Conservation (phyloP, 202 grass and related monocot species). For the Schoenoplectus triqueter region DNA sequence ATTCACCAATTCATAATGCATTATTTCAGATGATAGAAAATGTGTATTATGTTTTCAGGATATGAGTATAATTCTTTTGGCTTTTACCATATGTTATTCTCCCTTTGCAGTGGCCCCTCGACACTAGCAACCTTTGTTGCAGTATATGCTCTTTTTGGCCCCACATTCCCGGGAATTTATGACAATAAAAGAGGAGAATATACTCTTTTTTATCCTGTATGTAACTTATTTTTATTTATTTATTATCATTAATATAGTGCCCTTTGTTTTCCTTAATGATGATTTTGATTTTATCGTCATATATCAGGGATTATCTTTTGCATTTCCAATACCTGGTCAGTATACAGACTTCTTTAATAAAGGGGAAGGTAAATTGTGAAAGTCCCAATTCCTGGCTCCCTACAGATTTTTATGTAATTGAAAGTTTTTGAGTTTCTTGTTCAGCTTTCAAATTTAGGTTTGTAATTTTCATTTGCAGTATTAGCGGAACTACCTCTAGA, state of each 20-base stretch:
- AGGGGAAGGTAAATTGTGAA: conserved; percentile 70
- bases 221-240: conserved; percentile 8
- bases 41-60: conserved; percentile 15
- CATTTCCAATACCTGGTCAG: conserved; percentile 88
- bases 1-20: conserved; percentile 33
- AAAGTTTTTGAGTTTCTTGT: conserved; percentile 31
- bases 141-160: conserved; percentile 92
- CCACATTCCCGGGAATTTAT: conserved; percentile 95
- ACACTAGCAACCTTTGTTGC: conserved; percentile 85
- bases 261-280: conserved; percentile 33
- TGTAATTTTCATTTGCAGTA: conserved; percentile 55
- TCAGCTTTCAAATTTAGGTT: conserved; percentile 32
- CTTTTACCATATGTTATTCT: background rate
- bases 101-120: conserved; percentile 68
- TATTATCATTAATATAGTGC: background rate
- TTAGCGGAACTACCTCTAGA: conserved; percentile 84
- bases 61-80: conserved; percentile 35
- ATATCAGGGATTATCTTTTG: conserved; percentile 86
- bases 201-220: conserved; percentile 95
- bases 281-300: conserved; percentile 34
- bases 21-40: conserved; percentile 2
- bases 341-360: conserved; percentile 81
- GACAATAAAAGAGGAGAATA: conserved; percentile 93
- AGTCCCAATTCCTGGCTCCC: conserved; percentile 20
- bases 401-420: background rate